A percentile compares a stretch with the other conserved stretches of the same genome.
Conservation (phyloP, 2,329 filamentous ascomycete genomes). For the Monilinia fructicola region DNA sequence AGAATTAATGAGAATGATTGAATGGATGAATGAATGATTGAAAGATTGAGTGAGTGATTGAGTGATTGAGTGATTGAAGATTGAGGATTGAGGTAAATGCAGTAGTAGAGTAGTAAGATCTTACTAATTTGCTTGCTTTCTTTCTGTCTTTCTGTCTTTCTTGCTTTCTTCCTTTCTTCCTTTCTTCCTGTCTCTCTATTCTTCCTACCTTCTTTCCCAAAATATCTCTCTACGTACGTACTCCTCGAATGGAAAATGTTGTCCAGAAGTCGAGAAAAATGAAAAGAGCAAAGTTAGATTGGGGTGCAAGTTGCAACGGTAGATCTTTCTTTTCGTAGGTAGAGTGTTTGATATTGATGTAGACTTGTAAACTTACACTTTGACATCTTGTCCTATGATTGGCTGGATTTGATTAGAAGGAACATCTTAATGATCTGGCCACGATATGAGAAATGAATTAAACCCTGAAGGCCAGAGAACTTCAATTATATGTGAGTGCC, state of each 20-base stretch:
- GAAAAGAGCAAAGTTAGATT: conserved; percentile 7
- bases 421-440: neutral
- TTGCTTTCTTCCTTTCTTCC: neutral
- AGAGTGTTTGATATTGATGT: neutral
- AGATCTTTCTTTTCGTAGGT: neutral
- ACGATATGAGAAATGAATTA: neutral
- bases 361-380: neutral
- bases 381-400: neutral
- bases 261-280: neutral
- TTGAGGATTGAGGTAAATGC: no score
- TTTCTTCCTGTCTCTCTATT: no score
- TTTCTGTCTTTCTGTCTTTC: no score
- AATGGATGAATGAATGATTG: no score
- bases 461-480: neutral
- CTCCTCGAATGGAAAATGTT: neutral
- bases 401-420: neutral
- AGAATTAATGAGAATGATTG: neutral
- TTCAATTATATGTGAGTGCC: no score
- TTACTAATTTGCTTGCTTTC: neutral
- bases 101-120: no score
- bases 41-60: neutral
- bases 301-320: neutral
- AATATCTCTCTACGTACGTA: neutral
- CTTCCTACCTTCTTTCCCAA: neutral
- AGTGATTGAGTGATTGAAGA: neutral